These are phyloP conservation scores for Tilletia setariae DNA, from an alignment of 1,284 basidiomycete species.

Conservation along the genomic window DNA sequence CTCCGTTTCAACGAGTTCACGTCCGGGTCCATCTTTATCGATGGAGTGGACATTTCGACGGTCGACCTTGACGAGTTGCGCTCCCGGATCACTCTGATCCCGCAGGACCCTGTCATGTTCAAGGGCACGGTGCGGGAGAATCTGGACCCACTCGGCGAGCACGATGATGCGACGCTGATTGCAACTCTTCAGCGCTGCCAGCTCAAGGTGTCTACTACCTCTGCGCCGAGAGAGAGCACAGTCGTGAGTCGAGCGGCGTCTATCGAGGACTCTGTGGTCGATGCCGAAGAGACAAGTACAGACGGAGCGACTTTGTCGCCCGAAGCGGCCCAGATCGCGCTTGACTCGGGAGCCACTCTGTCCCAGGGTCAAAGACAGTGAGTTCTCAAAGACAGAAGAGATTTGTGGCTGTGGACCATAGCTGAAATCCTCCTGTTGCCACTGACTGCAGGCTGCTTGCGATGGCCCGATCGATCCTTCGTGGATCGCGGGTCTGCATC, in stretches of 20 bases:
- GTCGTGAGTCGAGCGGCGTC: slow-evolving; percentile 31
- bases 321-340: slow-evolving; percentile 4
- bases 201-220: slow-evolving; percentile 40
- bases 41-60: slow-evolving; percentile 58
- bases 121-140: slow-evolving; percentile 29
- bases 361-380: slow-evolving; percentile 48
- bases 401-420: too few relatives aligned
- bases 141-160: slow-evolving; percentile 56
- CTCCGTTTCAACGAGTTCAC: slow-evolving; percentile 23
- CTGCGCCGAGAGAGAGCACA: slow-evolving; percentile 22
- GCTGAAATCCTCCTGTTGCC: too few relatives aligned
- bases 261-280: too few relatives aligned
- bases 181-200: slow-evolving; percentile 58
- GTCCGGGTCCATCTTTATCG: slow-evolving; percentile 29
- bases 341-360: slow-evolving; percentile 44
- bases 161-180: slow-evolving; percentile 66
- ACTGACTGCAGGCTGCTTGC: slow-evolving; percentile 57
- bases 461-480: slow-evolving; percentile 46
- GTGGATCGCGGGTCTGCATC: slow-evolving; percentile 43
- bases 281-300: too few relatives aligned
- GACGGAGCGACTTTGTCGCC: background rate
- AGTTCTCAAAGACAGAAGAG: background rate
- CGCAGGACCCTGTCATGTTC: slow-evolving; percentile 67
- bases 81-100: slow-evolving; percentile 67
- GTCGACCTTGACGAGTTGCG: slow-evolving; percentile 65